Percentiles rank a stretch among this genome's conserved stretches.
Evolutionary conservation across 2,329 filamentous ascomycete genomes (phyloP).

Genomic region (Hymenoscyphus fraxineus): DNA sequence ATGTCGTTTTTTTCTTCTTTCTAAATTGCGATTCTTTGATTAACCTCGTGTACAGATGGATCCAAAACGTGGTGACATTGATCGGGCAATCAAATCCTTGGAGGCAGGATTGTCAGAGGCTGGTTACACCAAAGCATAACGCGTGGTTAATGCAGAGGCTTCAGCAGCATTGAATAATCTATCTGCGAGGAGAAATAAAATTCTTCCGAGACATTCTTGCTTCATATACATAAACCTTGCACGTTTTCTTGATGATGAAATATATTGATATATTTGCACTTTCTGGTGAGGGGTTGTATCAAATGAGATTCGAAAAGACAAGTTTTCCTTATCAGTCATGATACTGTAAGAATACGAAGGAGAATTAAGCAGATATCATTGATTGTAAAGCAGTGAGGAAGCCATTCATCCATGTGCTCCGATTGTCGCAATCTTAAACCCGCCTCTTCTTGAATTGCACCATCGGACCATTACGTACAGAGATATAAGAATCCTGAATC

Average conservation of each 20-base stretch:
- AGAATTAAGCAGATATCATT: too few species aligned
- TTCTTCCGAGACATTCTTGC: neutral
- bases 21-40: constrained; percentile 5
- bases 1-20: neutral
- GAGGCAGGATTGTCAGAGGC: constrained; percentile 71
- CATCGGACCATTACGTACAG: too few species aligned
- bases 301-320: too few species aligned
- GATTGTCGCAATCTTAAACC: too few species aligned
- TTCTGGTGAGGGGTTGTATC: too few species aligned
- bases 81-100: constrained; percentile 76
- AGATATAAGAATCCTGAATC: too few species aligned
- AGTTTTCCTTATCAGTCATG: too few species aligned
- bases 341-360: too few species aligned
- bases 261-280: constrained; percentile 2
- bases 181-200: neutral
- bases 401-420: too few species aligned
- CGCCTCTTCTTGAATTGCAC: too few species aligned
- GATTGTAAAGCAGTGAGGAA: too few species aligned
- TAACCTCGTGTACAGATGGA: constrained; percentile 54
- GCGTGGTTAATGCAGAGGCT: neutral
- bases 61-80: constrained; percentile 73
- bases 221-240: constrained; percentile 7
- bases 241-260: constrained; percentile 19
- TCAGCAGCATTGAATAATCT: neutral
- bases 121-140: constrained; percentile 51